Conservation (phyloP, 2,329 filamentous ascomycete species). For the Penicillium sp. region DNA sequence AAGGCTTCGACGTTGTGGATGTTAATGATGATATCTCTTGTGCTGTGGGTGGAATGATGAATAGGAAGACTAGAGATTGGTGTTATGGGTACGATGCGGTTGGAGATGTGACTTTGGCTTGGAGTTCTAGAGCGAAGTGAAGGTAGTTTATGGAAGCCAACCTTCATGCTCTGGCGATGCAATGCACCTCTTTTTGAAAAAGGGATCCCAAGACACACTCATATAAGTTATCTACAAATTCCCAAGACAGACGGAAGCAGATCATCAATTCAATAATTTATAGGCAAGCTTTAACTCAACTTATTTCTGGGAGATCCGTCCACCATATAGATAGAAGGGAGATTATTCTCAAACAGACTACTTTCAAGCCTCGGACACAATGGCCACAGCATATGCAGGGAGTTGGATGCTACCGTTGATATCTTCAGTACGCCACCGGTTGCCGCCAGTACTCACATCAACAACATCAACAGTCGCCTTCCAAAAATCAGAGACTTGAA, state of each 20-base stretch:
- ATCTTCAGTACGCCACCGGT: background rate
- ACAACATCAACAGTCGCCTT: background rate
- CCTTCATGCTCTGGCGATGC: too few relatives aligned
- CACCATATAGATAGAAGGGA: too few relatives aligned
- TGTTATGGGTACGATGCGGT: constrained; percentile 7
- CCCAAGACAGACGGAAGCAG: too few relatives aligned
- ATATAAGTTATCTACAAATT: too few relatives aligned
- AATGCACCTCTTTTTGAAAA: too few relatives aligned
- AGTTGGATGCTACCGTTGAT: background rate
- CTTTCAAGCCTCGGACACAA: background rate
- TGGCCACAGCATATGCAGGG: constrained; percentile 3
- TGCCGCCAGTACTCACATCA: background rate
- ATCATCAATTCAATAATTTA: too few relatives aligned
- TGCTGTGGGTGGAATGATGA: constrained; percentile 2
- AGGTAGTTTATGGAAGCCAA: too few relatives aligned
- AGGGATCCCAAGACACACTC: too few relatives aligned
- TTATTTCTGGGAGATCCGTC: too few relatives aligned
- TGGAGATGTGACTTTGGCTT: background rate
- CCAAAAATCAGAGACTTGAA: background rate
- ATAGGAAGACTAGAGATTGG: constrained; percentile 6
- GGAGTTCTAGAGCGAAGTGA: background rate
- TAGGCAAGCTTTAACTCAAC: too few relatives aligned
- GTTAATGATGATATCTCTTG: background rate
- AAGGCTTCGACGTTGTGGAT: background rate
- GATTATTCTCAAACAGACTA: too few relatives aligned